Evolutionary conservation across 805 yeast genomes (phyloP), one percentile per base, ranked within the genome.

Genomic region (Candida vaughaniae): DNA sequence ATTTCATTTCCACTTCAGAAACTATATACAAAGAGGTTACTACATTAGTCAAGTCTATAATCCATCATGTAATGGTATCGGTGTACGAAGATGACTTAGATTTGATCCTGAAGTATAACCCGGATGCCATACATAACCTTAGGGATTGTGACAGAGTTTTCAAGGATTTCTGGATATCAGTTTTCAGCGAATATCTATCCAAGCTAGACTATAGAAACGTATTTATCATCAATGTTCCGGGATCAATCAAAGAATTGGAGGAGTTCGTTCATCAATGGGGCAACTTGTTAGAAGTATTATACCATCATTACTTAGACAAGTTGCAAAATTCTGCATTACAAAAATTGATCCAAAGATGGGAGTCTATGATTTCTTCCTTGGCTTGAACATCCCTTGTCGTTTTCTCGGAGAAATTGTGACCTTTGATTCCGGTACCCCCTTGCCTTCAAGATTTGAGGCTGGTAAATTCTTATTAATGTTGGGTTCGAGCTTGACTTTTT

Each of bases 21-120:
- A 48, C 45, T 2, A 52, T 80, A 0, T 69, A 58, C 43, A 35
- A 48, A 0, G 82, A 80, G 46, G 55, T 74, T 0, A 64, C 56
- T 33, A 48, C 51, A 2, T 36, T 78, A 0, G 62, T 68, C 0
- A 45, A 64, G 10, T 71, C 73, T 1, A 74, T 78, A 1, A 61
- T 81, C 2, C 78, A 75, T 31, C 55, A 54, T 32, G 73, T 75
- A 10, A 70, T 85, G 75, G 52, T 49, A n/a, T 51, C 60, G 3
- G 78, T 69, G 29, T 85, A 74, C 51, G 87, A 76, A 0, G 78
- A 73, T 3, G 86, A 82, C 31, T 40, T 77, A 10, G 74, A 64
- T 2, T 51, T 79, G 25, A 43, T 80, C 3, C 45, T 51, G 19
- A 79, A 71, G 1, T 82, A 78, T 50, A 57, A 71, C 16, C 60